phyloP scores from a whole-genome alignment of 116 monocot species.

The Dioscorea cayenensis region DNA sequence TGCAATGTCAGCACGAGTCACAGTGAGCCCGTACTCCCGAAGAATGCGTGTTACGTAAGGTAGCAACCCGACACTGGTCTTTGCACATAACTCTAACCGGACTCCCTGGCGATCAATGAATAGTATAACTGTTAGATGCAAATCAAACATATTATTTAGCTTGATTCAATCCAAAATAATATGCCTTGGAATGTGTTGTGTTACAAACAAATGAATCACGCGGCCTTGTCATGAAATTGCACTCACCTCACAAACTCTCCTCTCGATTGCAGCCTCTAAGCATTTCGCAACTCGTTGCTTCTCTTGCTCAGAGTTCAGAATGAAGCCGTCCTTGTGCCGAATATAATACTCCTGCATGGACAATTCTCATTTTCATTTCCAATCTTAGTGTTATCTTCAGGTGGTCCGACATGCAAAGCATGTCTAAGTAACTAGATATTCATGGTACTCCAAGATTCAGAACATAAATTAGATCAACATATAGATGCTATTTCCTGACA shows the following conservation, averaged over 20 bases:
- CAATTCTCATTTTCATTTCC: not conserved
- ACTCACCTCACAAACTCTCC: constrained; percentile 54
- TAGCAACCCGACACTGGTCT: constrained; percentile 38
- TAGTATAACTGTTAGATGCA: not conserved
- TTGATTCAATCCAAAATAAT: no score
- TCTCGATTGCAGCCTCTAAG: constrained; percentile 63
- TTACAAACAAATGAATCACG: not conserved
- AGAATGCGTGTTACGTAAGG: constrained; percentile 47
- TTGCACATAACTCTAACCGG: constrained; percentile 39
- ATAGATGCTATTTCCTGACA: no score
- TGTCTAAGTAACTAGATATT: no score
- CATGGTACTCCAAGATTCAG: no score
- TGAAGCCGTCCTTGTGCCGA: constrained; percentile 39
- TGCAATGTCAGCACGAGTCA: constrained; percentile 47
- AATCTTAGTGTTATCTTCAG: not conserved
- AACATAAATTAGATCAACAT: no score
- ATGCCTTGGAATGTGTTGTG: no score
- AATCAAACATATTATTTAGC: no score
- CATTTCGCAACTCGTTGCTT: constrained; percentile 38
- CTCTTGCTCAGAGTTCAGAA: constrained; percentile 28
- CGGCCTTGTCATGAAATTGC: not conserved
- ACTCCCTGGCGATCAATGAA: constrained; percentile 32
- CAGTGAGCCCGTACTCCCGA: constrained; percentile 52
- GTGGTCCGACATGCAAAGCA: no score
- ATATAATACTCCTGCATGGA: constrained; percentile 55